These are phyloP conservation scores for Bidens hawaiensis DNA, from an alignment of 140 eudicot genomes.

Conservation along the genomic window DNA sequence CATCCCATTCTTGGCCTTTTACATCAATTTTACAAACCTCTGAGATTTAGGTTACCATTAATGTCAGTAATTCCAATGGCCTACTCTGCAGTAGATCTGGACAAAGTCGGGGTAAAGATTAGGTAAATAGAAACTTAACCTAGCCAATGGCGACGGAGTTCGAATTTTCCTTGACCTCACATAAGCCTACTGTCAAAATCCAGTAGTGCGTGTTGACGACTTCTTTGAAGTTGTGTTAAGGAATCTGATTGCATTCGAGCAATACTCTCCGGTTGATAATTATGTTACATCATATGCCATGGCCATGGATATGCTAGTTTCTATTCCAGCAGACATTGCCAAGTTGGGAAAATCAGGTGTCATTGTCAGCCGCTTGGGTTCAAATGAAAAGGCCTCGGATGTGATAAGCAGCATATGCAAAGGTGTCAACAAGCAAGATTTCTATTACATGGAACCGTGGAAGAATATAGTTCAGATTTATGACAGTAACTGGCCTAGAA, in stretches of 20 bases:
- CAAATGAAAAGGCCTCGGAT: slow-evolving; percentile 15
- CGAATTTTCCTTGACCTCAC: neutral
- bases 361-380: slow-evolving; percentile 11
- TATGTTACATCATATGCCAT: slow-evolving; percentile 25
- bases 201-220: neutral
- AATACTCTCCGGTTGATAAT: neutral
- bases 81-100: slow-evolving; percentile 7
- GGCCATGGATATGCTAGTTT: slow-evolving; percentile 18
- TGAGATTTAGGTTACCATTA: neutral
- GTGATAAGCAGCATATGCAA: slow-evolving; percentile 24
- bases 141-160: slow-evolving; percentile 7
- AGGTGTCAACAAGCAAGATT: slow-evolving; percentile 1
- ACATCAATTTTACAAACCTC: slow-evolving; percentile 18
- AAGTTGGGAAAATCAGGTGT: slow-evolving; percentile 13
- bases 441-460: slow-evolving; percentile 13
- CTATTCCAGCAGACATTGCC: slow-evolving; percentile 19
- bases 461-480: slow-evolving; percentile 1
- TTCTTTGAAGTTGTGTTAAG: slow-evolving; percentile 21
- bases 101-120: slow-evolving; percentile 16
- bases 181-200: slow-evolving; percentile 14
- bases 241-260: slow-evolving; percentile 28
- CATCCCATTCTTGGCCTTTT: slow-evolving; percentile 29
- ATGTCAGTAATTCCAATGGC: neutral
- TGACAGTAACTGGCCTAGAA: slow-evolving; percentile 10
- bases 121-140: neutral